phyloP scores from a whole-genome alignment of 2,329 filamentous ascomycete species.

The Stromatinia cepivora region DNA sequence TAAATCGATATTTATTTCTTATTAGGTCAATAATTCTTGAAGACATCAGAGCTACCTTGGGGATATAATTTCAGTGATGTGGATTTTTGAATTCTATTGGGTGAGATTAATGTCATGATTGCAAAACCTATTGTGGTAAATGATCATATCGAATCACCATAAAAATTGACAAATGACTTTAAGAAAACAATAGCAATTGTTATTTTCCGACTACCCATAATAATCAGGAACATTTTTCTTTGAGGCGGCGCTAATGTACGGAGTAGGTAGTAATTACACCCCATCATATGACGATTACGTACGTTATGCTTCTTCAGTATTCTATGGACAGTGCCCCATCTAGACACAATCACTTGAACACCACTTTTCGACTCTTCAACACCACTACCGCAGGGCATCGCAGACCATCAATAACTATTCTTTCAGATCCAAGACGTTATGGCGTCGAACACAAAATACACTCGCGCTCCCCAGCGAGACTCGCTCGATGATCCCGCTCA shows the following conservation, averaged over 20 bases:
- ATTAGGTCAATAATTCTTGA: slow-evolving; percentile 23
- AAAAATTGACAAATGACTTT: neutral
- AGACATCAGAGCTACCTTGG: slow-evolving; percentile 1
- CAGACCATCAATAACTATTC: neutral
- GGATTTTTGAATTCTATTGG: neutral
- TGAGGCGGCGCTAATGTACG: slow-evolving; percentile 5
- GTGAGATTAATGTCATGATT: neutral
- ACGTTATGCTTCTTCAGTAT: slow-evolving; percentile 11
- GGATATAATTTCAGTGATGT: neutral
- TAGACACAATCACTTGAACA: neutral
- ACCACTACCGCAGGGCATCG: slow-evolving; percentile 1
- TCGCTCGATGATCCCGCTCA: slow-evolving; percentile 68
- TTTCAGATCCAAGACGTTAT: slow-evolving; percentile 47
- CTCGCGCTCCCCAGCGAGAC: slow-evolving; percentile 80
- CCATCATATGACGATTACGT: slow-evolving; percentile 7
- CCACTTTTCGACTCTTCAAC: neutral
- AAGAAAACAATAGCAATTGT: neutral
- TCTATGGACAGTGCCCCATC: neutral
- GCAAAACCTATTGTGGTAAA: neutral
- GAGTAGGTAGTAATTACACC: neutral
- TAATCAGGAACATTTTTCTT: neutral
- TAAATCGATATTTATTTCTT: slow-evolving; percentile 37
- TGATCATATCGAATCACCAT: neutral
- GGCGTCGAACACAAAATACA: slow-evolving; percentile 79
- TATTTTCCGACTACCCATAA: neutral